A percentile compares a stretch with the other conserved stretches of the same genome.
Conservation (phyloP, 2,329 filamentous ascomycete species). For the Cercospora sesami region DNA sequence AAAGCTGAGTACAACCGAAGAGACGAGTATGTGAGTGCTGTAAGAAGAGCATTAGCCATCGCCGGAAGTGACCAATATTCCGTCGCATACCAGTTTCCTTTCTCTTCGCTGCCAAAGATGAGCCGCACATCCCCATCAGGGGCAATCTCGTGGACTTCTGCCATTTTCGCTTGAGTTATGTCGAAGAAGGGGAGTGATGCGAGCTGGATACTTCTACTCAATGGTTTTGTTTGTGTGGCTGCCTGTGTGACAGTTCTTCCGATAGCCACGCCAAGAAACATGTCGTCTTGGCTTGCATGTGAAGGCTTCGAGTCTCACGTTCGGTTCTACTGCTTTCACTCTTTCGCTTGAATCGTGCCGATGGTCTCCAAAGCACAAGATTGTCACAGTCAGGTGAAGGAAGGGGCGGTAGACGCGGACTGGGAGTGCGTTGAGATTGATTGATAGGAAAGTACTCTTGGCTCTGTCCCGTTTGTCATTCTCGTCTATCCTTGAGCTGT, state of each 20-base stretch:
- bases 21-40: background rate
- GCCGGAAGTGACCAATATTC: too few species aligned
- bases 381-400: too few species aligned
- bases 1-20: conserved; percentile 4
- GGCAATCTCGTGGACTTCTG: conserved; percentile 4
- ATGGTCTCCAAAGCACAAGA: too few species aligned
- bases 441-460: too few species aligned
- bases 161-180: background rate
- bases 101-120: conserved; percentile 1
- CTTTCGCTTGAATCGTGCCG: background rate
- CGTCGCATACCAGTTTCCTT: background rate
- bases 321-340: background rate
- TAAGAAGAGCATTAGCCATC: too few species aligned
- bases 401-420: too few species aligned
- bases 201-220: background rate
- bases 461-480: too few species aligned
- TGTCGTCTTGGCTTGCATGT: background rate
- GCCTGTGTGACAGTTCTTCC: background rate
- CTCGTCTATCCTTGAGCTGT: too few species aligned
- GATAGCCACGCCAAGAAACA: background rate
- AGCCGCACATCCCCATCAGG: conserved; percentile 20
- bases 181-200: background rate
- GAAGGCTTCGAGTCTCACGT: background rate
- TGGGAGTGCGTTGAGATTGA: too few species aligned
- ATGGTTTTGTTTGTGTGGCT: background rate